Percentiles rank a stretch among this genome's conserved stretches.
These are phyloP conservation scores for Leucosporidium scottii DNA, from an alignment of 768 basidiomycete species.

Conservation along the genomic window DNA sequence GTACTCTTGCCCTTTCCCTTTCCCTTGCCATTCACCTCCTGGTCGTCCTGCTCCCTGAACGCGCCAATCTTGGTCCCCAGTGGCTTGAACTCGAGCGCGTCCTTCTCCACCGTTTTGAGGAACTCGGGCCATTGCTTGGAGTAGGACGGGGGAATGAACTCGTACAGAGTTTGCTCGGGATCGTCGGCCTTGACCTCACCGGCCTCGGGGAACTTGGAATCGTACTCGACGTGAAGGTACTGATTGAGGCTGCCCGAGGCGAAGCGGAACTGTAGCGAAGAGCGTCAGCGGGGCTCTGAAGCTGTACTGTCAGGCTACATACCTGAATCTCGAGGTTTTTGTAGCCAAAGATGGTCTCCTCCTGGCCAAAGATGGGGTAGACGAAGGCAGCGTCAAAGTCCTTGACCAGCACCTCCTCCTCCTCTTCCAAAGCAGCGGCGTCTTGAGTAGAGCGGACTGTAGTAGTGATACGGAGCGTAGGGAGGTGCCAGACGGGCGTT, in stretches of 20 bases:
- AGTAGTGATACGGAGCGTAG: not conserved
- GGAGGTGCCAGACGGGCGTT: not conserved
- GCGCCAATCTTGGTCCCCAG: slow-evolving; percentile 65
- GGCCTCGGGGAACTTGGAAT: slow-evolving; percentile 56
- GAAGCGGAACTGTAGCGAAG: slow-evolving; percentile 58
- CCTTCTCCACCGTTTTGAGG: slow-evolving; percentile 61
- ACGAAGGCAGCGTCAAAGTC: slow-evolving; percentile 83
- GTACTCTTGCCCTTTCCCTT: slow-evolving; percentile 50
- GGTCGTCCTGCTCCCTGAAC: slow-evolving; percentile 57
- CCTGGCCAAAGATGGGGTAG: slow-evolving; percentile 94
- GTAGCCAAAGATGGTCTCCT: slow-evolving; percentile 95
- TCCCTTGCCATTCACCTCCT: slow-evolving; percentile 48
- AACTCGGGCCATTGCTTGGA: slow-evolving; percentile 63
- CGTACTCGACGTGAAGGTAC: slow-evolving; percentile 62
- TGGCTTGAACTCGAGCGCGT: slow-evolving; percentile 71
- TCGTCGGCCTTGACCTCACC: slow-evolving; percentile 70
- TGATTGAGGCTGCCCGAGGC: slow-evolving; percentile 78
- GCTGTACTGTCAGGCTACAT: no score
- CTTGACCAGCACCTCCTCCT: slow-evolving; percentile 51
- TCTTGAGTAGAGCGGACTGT: slow-evolving; percentile 67
- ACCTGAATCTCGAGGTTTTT: slow-evolving; percentile 76
- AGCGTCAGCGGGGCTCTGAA: not conserved
- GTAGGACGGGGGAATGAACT: slow-evolving; percentile 73
- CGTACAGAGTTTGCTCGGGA: slow-evolving; percentile 65
- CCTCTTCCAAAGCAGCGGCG: slow-evolving; percentile 52